These are phyloP conservation scores for Emergomyces orientalis DNA, from an alignment of 2,329 filamentous ascomycete species.

Conservation along the genomic window DNA sequence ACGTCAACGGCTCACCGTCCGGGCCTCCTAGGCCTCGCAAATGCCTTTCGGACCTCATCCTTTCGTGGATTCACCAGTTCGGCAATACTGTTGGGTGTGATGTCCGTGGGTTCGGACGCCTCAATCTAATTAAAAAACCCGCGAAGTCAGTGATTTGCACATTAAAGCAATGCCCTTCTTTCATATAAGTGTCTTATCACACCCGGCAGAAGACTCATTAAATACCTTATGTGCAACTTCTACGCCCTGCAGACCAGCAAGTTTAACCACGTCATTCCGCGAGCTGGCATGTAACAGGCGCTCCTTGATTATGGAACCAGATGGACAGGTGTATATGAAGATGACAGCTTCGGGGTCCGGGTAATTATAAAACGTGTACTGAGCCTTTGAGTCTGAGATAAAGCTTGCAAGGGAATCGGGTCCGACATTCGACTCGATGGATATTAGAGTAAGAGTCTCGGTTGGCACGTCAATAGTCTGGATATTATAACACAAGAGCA, in stretches of 20 bases:
- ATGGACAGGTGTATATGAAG: conserved; percentile 58
- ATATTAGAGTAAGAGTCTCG: conserved; percentile 49
- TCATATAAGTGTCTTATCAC: neutral
- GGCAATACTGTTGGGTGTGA: conserved; percentile 44
- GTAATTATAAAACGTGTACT: conserved; percentile 54
- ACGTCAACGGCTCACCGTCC: conserved; percentile 35
- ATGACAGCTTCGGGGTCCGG: conserved; percentile 32
- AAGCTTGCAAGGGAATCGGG: conserved; percentile 37
- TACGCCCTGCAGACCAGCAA: conserved; percentile 49
- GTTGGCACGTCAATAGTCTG: conserved; percentile 35
- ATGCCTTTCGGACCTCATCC: conserved; percentile 43
- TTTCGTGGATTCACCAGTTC: conserved; percentile 46
- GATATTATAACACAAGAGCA: conserved; percentile 12
- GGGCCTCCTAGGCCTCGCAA: conserved; percentile 56
- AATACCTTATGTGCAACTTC: conserved; percentile 48
- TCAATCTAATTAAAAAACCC: conserved; percentile 40
- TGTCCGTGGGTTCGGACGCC: conserved; percentile 49
- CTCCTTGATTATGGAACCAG: conserved; percentile 53
- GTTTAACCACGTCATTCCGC: conserved; percentile 43
- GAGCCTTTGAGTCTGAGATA: conserved; percentile 47
- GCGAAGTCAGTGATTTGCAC: conserved; percentile 13
- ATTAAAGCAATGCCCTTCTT: neutral
- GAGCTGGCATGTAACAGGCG: conserved; percentile 57
- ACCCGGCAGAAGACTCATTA: neutral
- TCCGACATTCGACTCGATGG: conserved; percentile 34